Base-by-base conservation (phyloP, 208 protist genomes). In the Crithidia sp. region DNA sequence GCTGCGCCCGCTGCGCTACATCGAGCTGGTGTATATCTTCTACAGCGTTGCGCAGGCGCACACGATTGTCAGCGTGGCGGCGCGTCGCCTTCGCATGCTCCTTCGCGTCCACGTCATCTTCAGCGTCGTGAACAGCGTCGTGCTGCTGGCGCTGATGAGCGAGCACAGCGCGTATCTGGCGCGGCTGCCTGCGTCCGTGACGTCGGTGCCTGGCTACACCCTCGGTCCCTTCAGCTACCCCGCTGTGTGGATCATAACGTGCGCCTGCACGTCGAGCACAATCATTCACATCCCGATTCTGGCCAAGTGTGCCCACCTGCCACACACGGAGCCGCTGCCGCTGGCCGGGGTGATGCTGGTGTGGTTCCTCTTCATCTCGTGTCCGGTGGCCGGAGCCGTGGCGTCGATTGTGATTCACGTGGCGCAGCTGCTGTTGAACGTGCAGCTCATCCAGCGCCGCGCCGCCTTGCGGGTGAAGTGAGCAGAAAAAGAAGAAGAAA, bases 251-350 rank as follows among this genome's bases (percentile, higher is more conserved):
- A 84, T 86, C 70, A 87, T 97, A 60, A 92, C 90, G n/a, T 56
- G 54, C 14, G 89, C 94, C 19, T 86, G 60, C 52, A 92, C 89
- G 9, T 84, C 57, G 41, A 95, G 89, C 75, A 91, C 69, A 10
- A 79, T 94, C 71, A 86, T 95, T 14, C 94, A 97, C 79, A 86
- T 93, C 36, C 74, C 89, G 17, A 95, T 97, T 70, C 71, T 84
- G 57, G 84, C 90, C 19, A 81, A 76, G n/a, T 97, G 91, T 74
- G 71, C 81, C n/a, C 58, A 56, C 49, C 65, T 86, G 40, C 74
- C 69, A 3, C 69, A 62, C 45, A 67, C 89, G 4, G 67, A 84
- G 57, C 75, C 72, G 17, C 52, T 86, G 37, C 86, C 91, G 3
- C 78, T 95, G 37, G 71, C 78, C 7, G 90, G 89, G 9, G 37